These are phyloP conservation scores for Pouteria glomerata DNA, from an alignment of 148 eudicot species.

Conservation along the genomic window DNA sequence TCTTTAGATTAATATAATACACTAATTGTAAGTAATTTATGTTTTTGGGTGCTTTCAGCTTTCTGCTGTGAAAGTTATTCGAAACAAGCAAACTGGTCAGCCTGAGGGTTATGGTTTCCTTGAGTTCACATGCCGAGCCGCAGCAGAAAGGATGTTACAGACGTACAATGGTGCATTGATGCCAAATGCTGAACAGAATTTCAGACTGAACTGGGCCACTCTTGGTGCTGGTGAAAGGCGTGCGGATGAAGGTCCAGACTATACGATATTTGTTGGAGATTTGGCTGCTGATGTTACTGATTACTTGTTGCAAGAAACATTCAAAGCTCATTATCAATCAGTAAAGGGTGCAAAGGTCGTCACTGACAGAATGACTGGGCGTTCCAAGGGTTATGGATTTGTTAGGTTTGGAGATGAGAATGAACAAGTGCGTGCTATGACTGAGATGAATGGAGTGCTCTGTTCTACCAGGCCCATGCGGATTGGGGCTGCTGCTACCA, in stretches of 20 bases:
- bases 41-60: conserved; percentile 40
- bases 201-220: conserved; percentile 87
- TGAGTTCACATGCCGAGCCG: conserved; percentile 71
- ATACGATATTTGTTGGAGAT: conserved; percentile 93
- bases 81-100: conserved; percentile 72
- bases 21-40: not conserved
- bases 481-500: conserved; percentile 89
- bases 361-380: conserved; percentile 74
- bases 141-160: conserved; percentile 68
- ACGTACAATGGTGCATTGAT: conserved; percentile 68
- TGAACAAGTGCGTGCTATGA: conserved; percentile 88
- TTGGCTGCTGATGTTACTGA: conserved; percentile 91
- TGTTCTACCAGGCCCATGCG: conserved; percentile 91
- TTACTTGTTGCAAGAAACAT: conserved; percentile 79
- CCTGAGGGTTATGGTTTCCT: conserved; percentile 95
- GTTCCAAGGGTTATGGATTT: conserved; percentile 96
- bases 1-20: not conserved
- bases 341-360: conserved; percentile 95
- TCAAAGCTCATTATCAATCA: conserved; percentile 60
- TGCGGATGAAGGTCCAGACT: conserved; percentile 72
- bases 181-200: conserved; percentile 77
- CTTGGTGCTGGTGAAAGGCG: conserved; percentile 89
- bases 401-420: conserved; percentile 88
- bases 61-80: conserved; percentile 60
- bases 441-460: conserved; percentile 83